phyloP scores from a whole-genome alignment of 176 grass and related monocot genomes.

The Thinopyrum elongatum region DNA sequence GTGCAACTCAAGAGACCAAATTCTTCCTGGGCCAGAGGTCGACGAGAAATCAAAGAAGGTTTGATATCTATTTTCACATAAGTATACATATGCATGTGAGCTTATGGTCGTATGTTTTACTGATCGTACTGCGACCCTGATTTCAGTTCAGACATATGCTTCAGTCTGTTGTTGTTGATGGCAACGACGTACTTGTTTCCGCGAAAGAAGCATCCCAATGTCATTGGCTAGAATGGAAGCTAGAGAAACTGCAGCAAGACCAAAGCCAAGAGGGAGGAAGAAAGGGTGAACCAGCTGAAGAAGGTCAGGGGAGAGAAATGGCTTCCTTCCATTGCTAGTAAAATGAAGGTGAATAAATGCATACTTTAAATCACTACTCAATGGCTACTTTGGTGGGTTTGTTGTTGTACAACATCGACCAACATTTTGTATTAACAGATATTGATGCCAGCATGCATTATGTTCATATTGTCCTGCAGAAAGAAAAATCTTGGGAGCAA shows the following conservation, averaged over 20 bases:
- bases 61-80: background rate
- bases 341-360: conserved; percentile 57
- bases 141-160: conserved; percentile 85
- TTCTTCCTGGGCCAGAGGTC: conserved; percentile 54
- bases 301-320: conserved; percentile 93
- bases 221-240: conserved; percentile 71
- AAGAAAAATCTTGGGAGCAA: conserved; percentile 37
- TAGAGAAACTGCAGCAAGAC: conserved; percentile 70
- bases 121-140: background rate
- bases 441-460: background rate
- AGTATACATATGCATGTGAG: background rate
- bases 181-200: conserved; percentile 57
- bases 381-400: background rate
- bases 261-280: conserved; percentile 80
- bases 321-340: conserved; percentile 91
- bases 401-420: background rate
- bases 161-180: conserved; percentile 63
- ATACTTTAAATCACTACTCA: background rate
- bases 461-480: conserved; percentile 1
- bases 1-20: conserved; percentile 77
- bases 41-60: conserved; percentile 98
- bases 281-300: conserved; percentile 68
- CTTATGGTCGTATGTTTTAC: background rate
- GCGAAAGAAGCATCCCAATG: conserved; percentile 60
- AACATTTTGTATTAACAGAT: background rate